Conservation (phyloP, 2,329 filamentous ascomycete genomes). For the Tympanopsis confertula region DNA sequence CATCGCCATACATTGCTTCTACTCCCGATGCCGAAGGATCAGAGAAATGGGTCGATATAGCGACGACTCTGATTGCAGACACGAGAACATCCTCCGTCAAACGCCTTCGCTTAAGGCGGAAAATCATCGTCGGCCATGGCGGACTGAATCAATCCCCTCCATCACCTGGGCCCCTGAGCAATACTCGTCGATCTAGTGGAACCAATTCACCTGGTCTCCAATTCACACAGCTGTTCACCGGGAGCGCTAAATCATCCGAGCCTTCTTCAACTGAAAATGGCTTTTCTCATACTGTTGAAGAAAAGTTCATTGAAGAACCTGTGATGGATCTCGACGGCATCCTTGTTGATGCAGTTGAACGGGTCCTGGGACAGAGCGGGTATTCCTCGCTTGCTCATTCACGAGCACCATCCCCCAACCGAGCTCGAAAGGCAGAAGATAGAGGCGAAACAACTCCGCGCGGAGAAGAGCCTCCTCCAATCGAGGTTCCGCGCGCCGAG, state of each 20-base stretch:
- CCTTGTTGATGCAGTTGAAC: conserved; percentile 43
- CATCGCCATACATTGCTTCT: conserved; percentile 22
- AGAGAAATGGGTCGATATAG: conserved; percentile 42
- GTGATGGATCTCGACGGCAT: conserved; percentile 47
- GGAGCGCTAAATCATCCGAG: too few species aligned
- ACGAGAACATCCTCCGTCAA: conserved; percentile 39
- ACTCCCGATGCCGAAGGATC: conserved; percentile 14
- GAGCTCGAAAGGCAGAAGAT: conserved; percentile 17
- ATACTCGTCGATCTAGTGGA: too few species aligned
- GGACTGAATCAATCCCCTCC: neutral
- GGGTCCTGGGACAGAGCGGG: conserved; percentile 32
- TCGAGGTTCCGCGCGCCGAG: conserved; percentile 34
- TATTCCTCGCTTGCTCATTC: conserved; percentile 25
- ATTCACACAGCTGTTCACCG: neutral
- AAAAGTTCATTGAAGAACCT: conserved; percentile 36
- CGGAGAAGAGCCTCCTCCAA: conserved; percentile 14
- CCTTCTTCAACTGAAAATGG: conserved; percentile 4
- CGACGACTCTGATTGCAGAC: conserved; percentile 43
- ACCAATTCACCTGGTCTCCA: neutral
- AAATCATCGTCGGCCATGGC: conserved; percentile 15
- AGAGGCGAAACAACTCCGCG: conserved; percentile 4
- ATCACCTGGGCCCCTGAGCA: neutral
- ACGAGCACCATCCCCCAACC: conserved; percentile 22
- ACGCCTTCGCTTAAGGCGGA: conserved; percentile 37
- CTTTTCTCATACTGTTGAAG: conserved; percentile 16